Evolutionary conservation across 805 yeast genomes (phyloP), one percentile per base, ranked within the genome.

Genomic region (Kuraishia piskuri): DNA sequence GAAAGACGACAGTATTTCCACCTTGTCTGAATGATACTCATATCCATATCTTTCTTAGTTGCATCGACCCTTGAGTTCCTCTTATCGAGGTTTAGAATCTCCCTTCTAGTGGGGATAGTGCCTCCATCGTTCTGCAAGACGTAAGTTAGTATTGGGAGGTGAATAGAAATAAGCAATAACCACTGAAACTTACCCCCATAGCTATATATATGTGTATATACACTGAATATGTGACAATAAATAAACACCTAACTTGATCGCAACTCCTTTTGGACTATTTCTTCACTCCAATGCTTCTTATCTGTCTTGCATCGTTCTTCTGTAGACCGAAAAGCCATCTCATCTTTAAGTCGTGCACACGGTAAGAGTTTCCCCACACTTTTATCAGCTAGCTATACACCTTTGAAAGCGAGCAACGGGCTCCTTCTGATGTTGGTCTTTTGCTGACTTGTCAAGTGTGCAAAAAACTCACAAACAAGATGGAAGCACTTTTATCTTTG

Each of bases 71-170:
- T 51, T 58, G 6, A 55, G 57, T 17, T 55, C 46, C 24, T 50
- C 54, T 31, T 49, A 50, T 54, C 45, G 50, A 60, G 62, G 40
- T 59, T 64, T 17, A 67, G 64, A 12, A 79, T 72, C 56, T 83
- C 87, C 55, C 74, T 73, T 26, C 88, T 70, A 51, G 77, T 77
- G 17, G 84, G 83, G 20, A 85, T 77, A 1, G 88, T 75, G 2
- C 91, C 90, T n/a, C 92, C 92, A 63, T 86, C 92, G 56, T 80
- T 81, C 77, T 73, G 24, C 22, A 7, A 22, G 7, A n/a, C 21
- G 40, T n/a, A 22, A n/a, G 46, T 22, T 9, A 23, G 37, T 19
- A 52, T 53, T 49, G 51, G 56, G 51, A 31, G 40, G 14, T 31
- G 8, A 3, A 12, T n/a, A 12, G 40, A 31, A 12, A 31, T 12